Evolutionary conservation across 768 basidiomycete genomes (phyloP), one percentile per base, ranked within the genome.

Genomic region (Russula sp.): DNA sequence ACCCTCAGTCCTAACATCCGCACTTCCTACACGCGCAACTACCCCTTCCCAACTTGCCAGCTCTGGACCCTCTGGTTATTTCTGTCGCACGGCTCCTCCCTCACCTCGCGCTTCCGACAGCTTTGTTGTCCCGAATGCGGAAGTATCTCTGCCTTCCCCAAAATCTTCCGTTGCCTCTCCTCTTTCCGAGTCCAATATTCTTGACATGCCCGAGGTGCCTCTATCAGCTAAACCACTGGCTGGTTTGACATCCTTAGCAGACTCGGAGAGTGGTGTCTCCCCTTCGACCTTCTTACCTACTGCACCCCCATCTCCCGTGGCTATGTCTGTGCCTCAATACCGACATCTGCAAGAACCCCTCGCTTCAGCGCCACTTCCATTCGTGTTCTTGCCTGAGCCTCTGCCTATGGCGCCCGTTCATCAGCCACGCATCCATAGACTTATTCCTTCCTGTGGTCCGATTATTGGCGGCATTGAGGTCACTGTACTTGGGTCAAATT

Each of bases 401-500:
- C 76, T 82, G 22, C 77, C 83, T 66, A 69, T 79, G 40, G 63
- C 80, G 63, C 78, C 81, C 64, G 72, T 82, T 64, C 84, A 83
- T 59, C 75, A 82, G 44, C 90, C 92, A 14, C 88, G 81, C 52
- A 94, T 94, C 62, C 90, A 92, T 70, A 85, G 91, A 7, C 83
- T 94, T 46, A 92, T 94, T 67, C 92, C 92, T 1, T 84, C 86
- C 59, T 80, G 83, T 64, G 92, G 94, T 14, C 93, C 94, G 11
- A 94, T 91, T 24, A 85, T 88, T 64, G 95, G 95, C 36, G 96
- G 96, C 1, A 94, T 92, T 68, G 94, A 97, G 75, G 89, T 99
- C 38, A 98, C 96, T 2, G 78, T 99, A 20, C 83, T 97, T 8
- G 97, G 97, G 10, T 85, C 89, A 58, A 92, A 94, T 73, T 98